A percentile compares a stretch with the other conserved stretches of the same genome.
phyloP scores from a whole-genome alignment of 1,284 basidiomycete species.

The Cystobasidium pallidum region DNA sequence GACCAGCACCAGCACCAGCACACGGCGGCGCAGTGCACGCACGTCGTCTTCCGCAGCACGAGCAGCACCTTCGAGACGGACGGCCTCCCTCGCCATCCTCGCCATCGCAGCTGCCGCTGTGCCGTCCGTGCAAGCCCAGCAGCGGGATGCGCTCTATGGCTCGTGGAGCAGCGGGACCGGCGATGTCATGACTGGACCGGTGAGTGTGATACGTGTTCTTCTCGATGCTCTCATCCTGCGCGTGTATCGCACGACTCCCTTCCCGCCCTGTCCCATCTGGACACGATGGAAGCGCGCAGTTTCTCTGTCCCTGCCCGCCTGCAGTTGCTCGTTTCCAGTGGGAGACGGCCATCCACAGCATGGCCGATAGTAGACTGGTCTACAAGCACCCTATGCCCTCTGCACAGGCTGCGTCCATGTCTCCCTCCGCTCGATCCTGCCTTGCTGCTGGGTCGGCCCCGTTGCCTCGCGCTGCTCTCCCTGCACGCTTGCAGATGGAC shows the following conservation, averaged over 20 bases:
- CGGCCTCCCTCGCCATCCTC: background rate
- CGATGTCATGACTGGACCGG: constrained; percentile 77
- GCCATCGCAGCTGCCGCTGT: constrained; percentile 1
- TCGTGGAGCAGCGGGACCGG: constrained; percentile 82
- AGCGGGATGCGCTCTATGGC: constrained; percentile 31
- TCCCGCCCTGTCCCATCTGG: background rate
- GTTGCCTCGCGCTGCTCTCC: background rate
- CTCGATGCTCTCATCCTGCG: too few species aligned
- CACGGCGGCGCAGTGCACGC: constrained; percentile 17
- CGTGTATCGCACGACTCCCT: too few species aligned
- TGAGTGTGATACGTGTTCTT: constrained; percentile 66
- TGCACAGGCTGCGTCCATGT: too few species aligned
- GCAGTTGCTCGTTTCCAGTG: too few species aligned
- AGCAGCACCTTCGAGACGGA: too few species aligned
- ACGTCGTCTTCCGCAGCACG: too few species aligned
- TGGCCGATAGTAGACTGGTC: too few species aligned
- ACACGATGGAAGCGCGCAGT: too few species aligned
- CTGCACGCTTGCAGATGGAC: background rate
- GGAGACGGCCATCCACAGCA: too few species aligned
- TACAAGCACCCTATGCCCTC: too few species aligned
- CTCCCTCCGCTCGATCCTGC: background rate
- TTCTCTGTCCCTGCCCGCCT: too few species aligned
- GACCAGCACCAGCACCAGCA: background rate
- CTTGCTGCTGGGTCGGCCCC: background rate
- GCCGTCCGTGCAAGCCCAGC: constrained; percentile 1